Base-by-base conservation (phyloP, 139 green algal species). In the Closterium sp. region DNA sequence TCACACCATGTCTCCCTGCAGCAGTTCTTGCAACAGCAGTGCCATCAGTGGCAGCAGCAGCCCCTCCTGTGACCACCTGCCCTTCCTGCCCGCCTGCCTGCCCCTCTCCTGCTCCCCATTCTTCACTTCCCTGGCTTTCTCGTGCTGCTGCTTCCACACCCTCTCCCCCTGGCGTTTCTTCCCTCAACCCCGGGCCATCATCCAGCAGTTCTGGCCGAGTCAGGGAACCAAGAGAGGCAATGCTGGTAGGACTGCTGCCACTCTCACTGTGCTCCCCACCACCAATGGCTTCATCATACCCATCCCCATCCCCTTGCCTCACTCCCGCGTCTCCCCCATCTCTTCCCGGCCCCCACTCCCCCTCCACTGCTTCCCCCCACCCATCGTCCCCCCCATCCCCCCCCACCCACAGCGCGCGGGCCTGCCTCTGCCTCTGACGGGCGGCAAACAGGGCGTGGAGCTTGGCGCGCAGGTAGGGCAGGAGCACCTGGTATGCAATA, bases 391-490 rank as follows among this genome's bases (percentile, higher is more conserved):
- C 91, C 89, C 28, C 91, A 5, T 94, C 91, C 50, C 7, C 91
- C n/a, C n/a, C 17, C n/a, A 31, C 85, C 90, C 79, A 92, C 17
- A 34, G 84, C 17, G 62, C 62, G 2, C 62, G 62, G 2, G 62
- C 62, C 19, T 79, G 62, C 19, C 62, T 79, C 62, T 79, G 62
- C 62, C 62, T 79, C 19, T 79, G 38, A 4, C 89, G 89, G 2
- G n/a, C 45, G 3, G 29, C 28, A 38, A 94, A 93, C 28, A 90
- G n/a, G 10, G 70, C 4, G 17, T 94, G 89, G 30, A 88, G n/a
- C 89, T 94, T 94, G 11, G 88, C 4, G 27, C 32, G 29, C 27
- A 94, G 19, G 91, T 94, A 94, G 88, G 91, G 91, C 29, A 94
- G 27, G 21, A 91, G 90, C 27, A 92, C 90, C 62, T 79, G 62